Evolutionary conservation across 202 grass and related monocot genomes (phyloP), one percentile per base, ranked within the genome.

Genomic region (Bolboschoenoplectus hybrid): DNA sequence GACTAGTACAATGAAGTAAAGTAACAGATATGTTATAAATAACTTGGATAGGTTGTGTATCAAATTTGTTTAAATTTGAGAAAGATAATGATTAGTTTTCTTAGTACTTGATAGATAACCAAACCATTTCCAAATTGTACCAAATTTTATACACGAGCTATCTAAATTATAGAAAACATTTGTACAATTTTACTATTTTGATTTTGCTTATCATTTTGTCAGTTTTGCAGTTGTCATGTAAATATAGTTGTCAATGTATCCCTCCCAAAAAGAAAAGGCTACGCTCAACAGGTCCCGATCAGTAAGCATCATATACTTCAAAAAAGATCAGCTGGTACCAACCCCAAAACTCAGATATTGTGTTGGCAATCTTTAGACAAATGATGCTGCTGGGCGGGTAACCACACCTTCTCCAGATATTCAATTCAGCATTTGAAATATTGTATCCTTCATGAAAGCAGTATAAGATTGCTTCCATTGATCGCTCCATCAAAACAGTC

Each of bases 391-490:
- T 4, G 74, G 50, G 32, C 3, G 74, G 50, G 32, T 16, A 11
- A 53, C 50, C 2, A 49, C 5, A 34, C 34, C 32, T 77, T 77
- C 32, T 56, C 19, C 74, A 77, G 49, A 34, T 76, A 53, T 38
- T 55, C 9, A 77, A 39, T 77, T 77, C 74, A 56, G 50, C 32
- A 36, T 13, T 45, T 50, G 32, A 36, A 50, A 53, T 16, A 57
- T 26, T 26, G 26, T 38, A 76, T 57, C 34, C 8, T 12, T 78
- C 74, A 39, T 78, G 49, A 5, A 77, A 77, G 10, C 20, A 77
- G 73, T 5, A 77, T 36, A 77, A 76, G 46, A 52, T 76, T 75
- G 50, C 26, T 76, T 76, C 50, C 5, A 34, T 56, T 40, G 74
- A 34, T 39, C 10, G 4, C 74, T 78, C 51, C 74, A 56, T 74